Evolutionary conservation across 257 asterid genomes (phyloP).

Genomic region (Salvia splendens): DNA sequence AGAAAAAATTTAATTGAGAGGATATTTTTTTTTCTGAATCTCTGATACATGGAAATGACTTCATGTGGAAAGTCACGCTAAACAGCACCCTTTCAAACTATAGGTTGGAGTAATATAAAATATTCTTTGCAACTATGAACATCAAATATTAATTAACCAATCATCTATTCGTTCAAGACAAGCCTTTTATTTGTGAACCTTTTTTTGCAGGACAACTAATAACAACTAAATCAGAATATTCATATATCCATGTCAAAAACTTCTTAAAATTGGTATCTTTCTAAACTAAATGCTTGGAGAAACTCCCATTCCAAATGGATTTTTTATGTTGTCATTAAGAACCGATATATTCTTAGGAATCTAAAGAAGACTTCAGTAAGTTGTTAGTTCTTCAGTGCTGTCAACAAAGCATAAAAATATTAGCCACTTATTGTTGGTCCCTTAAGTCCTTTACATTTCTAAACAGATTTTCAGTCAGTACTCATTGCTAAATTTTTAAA

Average conservation of each 20-base stretch:
- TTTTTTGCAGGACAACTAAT: conserved; percentile 12
- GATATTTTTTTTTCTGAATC: conserved; percentile 18
- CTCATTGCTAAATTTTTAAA: background rate
- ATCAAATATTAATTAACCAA: background rate
- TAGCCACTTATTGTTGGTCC: background rate
- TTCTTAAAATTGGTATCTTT: conserved; percentile 2
- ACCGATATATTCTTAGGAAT: conserved; percentile 1
- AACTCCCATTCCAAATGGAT: conserved; percentile 13
- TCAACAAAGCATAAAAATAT: background rate
- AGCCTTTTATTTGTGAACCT: background rate
- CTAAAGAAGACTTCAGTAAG: background rate
- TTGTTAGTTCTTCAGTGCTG: background rate
- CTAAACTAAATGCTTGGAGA: conserved; percentile 11
- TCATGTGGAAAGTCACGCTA: conserved; percentile 1
- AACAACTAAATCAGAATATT: conserved; percentile 1
- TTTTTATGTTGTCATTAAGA: conserved; percentile 7
- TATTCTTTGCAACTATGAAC: background rate
- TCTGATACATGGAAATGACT: background rate
- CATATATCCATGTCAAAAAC: conserved; percentile 5
- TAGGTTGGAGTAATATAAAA: background rate
- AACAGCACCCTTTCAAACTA: background rate
- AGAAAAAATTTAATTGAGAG: background rate
- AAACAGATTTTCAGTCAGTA: background rate
- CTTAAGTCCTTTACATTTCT: conserved; percentile 10
- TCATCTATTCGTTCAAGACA: background rate